Base-by-base conservation (phyloP, 1,284 basidiomycete species). In the Moesziomyces sp. region DNA sequence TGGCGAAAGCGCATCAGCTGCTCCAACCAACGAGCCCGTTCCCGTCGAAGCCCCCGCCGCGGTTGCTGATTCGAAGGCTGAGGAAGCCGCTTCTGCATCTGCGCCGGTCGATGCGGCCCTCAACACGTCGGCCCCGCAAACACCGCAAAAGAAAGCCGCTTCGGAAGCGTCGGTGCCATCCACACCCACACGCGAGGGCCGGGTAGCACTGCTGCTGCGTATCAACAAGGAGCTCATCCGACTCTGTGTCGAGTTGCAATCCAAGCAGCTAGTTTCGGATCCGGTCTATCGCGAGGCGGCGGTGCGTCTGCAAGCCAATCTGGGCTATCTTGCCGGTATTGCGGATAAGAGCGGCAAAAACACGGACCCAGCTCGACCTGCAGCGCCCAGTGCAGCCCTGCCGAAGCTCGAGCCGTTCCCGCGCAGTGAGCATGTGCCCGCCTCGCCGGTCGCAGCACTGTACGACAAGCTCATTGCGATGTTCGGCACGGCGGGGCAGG, bases 201-300 rank as follows among this genome's bases (percentile, higher is more conserved):
- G 66, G 28, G 59, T 74, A 0, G 69, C 61, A 18, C 66, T 79
- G 26, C 49, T 79, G 13, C 50, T 79, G 43, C 77, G 76, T 26
- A 77, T 79, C 62, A 79, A 79, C 61, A 77, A 79, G 46, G 77
- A 79, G 61, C 67, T 79, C n/a, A 77, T 79, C 50, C 62, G 77
- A n/a, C 59, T 79, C 34, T 79, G 77, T 35, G 64, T 77, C 18
- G 66, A 77, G 0, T 21, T 79, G 48, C 68, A 76, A 53, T 52
- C 46, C 44, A 71, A 72, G 21, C 58, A 71, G 26, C 67, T 74
- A 26, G 55, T 52, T 21, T 47, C 19, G 2, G 69, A 77, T 10
- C 63, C 64, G 3, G 19, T 75, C n/a, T 78, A 67, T 40, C 62
- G 76, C 49, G 77, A 75, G 35, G 72, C 63, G 43, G 76, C 76